phyloP scores from a whole-genome alignment of 192 early-diverging fungal species.

The Coemansia furcata region DNA sequence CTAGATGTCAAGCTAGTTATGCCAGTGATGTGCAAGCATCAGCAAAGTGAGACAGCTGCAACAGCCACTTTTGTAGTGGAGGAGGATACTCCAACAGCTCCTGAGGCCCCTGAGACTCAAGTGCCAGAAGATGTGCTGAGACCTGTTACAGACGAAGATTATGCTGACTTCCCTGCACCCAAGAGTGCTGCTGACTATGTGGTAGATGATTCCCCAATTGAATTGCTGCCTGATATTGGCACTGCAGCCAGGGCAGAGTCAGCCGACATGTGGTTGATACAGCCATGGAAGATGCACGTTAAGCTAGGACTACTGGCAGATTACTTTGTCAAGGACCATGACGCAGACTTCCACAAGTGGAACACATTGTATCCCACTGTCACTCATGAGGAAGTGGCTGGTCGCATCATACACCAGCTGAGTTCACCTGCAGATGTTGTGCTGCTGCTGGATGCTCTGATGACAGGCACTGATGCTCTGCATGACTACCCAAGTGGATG shows the following conservation, averaged over 20 bases:
- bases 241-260: too few relatives aligned
- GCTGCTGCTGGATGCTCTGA: neutral
- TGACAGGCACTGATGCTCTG: neutral
- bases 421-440: neutral
- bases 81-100: too few relatives aligned
- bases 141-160: too few relatives aligned
- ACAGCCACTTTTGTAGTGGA: too few relatives aligned
- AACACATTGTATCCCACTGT: neutral
- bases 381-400: neutral
- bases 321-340: neutral
- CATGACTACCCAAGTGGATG: constrained; percentile 21
- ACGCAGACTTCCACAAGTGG: constrained; percentile 3
- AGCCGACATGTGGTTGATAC: neutral
- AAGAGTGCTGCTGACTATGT: too few relatives aligned
- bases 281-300: neutral
- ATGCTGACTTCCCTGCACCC: too few relatives aligned
- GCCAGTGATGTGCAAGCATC: too few relatives aligned
- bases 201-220: too few relatives aligned
- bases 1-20: too few relatives aligned
- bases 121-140: neutral
- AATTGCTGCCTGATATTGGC: too few relatives aligned
- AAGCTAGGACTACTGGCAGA: neutral
- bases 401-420: neutral
- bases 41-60: too few relatives aligned
- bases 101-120: neutral